These are phyloP conservation scores for Chalciporus sphaerocephalus DNA, from an alignment of 768 basidiomycete genomes.

Conservation along the genomic window DNA sequence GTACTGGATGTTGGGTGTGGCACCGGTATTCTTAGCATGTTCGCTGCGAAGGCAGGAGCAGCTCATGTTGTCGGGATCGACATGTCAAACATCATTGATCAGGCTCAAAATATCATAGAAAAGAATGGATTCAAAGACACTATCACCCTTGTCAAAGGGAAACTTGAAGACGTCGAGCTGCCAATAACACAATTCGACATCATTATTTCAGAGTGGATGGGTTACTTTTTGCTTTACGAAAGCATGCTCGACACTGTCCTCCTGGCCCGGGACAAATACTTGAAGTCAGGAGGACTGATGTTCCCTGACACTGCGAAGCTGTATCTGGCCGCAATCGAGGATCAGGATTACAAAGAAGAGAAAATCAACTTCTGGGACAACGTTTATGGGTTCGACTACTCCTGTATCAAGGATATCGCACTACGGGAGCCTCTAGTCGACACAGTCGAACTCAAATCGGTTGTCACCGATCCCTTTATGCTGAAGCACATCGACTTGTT, in stretches of 20 bases:
- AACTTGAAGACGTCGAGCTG: conserved; percentile 88
- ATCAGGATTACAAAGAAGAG: conserved; percentile 99
- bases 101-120: conserved; percentile 94
- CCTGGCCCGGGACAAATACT: conserved; percentile 93
- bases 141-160: conserved; percentile 95
- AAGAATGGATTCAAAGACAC: conserved; percentile 96
- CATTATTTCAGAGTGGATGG: conserved; percentile 99
- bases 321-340: conserved; percentile 96
- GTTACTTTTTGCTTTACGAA: conserved; percentile 98
- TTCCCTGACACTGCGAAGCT: conserved; percentile 94
- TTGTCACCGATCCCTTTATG: conserved; percentile 87
- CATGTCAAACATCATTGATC: conserved; percentile 99
- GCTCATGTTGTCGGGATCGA: conserved; percentile 95
- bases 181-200: conserved; percentile 94
- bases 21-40: conserved; percentile 97
- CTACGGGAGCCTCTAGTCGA: conserved; percentile 95
- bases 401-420: conserved; percentile 98
- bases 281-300: conserved; percentile 84
- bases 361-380: conserved; percentile 99
- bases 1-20: conserved; percentile 99
- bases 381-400: conserved; percentile 99
- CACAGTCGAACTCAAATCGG: conserved; percentile 95
- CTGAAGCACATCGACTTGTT: conserved; percentile 91
- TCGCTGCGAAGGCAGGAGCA: conserved; percentile 94
- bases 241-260: conserved; percentile 99